phyloP scores from a whole-genome alignment of 495 filamentous ascomycete species.

The Schizothecium vesticola region DNA sequence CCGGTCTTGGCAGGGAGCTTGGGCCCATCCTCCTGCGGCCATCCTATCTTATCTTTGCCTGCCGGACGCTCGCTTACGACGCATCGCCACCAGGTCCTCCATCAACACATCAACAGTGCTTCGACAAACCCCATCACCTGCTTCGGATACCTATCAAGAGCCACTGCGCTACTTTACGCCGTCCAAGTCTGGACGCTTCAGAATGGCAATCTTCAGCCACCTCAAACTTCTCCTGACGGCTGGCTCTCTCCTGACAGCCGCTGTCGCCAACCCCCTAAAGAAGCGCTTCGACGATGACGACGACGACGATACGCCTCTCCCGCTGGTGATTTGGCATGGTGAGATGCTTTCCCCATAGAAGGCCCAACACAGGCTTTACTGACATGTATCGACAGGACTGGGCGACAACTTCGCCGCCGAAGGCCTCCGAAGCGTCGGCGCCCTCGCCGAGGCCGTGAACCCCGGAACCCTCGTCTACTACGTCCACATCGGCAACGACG shows the following conservation, averaged over 20 bases:
- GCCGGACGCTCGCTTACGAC: neutral
- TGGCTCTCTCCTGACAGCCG: conserved; percentile 25
- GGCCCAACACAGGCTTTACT: neutral
- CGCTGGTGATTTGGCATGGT: conserved; percentile 92
- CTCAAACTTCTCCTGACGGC: conserved; percentile 20
- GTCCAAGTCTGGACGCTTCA: neutral
- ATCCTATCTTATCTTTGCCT: conserved; percentile 1
- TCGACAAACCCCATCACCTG: neutral
- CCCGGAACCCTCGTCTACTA: conserved; percentile 81
- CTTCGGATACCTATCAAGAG: neutral
- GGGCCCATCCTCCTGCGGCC: neutral
- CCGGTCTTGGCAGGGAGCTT: neutral
- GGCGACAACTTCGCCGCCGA: conserved; percentile 69
- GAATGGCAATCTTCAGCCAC: conserved; percentile 17
- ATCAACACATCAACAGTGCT: conserved; percentile 1
- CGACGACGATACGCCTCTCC: conserved; percentile 59
- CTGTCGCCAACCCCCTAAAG: conserved; percentile 22
- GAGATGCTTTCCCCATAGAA: conserved; percentile 23
- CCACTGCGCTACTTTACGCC: neutral
- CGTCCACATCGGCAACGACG: conserved; percentile 66
- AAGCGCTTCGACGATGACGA: conserved; percentile 22
- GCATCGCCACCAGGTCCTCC: neutral
- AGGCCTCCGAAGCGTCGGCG: conserved; percentile 61
- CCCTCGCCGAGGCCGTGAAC: conserved; percentile 63
- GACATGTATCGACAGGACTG: conserved; percentile 25